Base-by-base conservation (phyloP, 805 yeast species). In the Blastobotrys peoriensis region DNA sequence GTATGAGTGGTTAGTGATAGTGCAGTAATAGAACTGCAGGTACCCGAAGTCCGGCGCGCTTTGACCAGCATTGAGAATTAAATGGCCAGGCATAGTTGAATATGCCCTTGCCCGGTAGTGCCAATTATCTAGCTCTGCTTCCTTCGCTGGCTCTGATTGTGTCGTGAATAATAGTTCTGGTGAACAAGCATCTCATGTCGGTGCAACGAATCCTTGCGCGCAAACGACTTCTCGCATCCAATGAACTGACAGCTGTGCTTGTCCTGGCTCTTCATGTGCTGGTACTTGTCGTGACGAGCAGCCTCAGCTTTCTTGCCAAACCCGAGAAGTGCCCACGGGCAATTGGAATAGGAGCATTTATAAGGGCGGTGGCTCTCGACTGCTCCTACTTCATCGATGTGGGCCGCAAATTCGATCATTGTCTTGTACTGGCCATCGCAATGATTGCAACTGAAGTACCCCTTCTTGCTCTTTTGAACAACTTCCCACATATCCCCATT, bases 261-360 rank as follows among this genome's bases (percentile, higher is more conserved):
- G 25, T 50, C 48, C 9, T 41, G 43, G 21, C 36, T 25, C 20
- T 21, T 17, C 52, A 47, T 46, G 58, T 64, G 60, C 57, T 62
- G 53, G 50, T 49, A 43, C 53, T 55, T 48, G 40, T 50, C 43
- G 47, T 68, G 73, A 3, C 73, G 56, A 25, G 55, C 53, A 43
- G 67, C 53, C 52, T 68, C 72, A 45, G 66, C 55, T 16, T 58
- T 51, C 46, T 59, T 63, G 40, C 57, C 54, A 48, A 68, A 69
- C 1, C 75, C 75, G 20, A 70, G 64, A 10, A 63, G 50, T 22
- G 60, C 58, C 74, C 73, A 71, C 3, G 73, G 71, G 33, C 75
- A 70, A 5, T 51, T 54, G 4, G 48, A 42, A 15, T 58, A 51
- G 2, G 60, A 52, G 48, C 75, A 70, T 22, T 55, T 55, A 50